Percentiles rank a stretch among this genome's conserved stretches.
These are phyloP conservation scores for Stygiomarasmius scandens DNA, from an alignment of 1,284 basidiomycete genomes.

Conservation along the genomic window DNA sequence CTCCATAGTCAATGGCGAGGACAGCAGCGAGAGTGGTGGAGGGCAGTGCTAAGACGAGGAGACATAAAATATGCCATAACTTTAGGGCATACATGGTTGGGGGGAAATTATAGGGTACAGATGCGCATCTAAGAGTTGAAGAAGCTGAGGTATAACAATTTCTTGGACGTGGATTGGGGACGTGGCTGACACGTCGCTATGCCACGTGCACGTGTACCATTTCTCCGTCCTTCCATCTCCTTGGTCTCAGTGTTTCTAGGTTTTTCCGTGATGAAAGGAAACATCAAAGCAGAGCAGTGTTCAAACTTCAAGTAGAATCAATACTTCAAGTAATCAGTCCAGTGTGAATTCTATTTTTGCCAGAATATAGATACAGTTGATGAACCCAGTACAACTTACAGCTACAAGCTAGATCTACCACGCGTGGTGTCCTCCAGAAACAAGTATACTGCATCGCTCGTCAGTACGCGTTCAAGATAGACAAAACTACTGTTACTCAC, in stretches of 20 bases:
- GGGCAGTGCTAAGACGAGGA: slow-evolving; percentile 37
- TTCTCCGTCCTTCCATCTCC: no score
- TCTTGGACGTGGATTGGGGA: neutral
- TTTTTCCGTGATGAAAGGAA: no score
- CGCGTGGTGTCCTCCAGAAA: slow-evolving; percentile 70
- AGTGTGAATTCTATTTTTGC: no score
- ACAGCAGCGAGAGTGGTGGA: slow-evolving; percentile 58
- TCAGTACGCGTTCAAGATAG: slow-evolving; percentile 8
- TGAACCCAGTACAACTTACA: no score
- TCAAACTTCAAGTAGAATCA: no score
- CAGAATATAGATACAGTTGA: no score
- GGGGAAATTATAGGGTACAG: slow-evolving; percentile 6
- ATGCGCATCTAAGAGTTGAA: slow-evolving; percentile 11
- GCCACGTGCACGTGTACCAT: no score
- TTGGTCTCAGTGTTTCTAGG: no score
- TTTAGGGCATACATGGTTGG: slow-evolving; percentile 36
- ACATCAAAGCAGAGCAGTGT: no score
- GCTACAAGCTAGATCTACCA: slow-evolving; percentile 46
- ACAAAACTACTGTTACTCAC: slow-evolving; percentile 43
- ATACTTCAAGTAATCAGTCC: no score
- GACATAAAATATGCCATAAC: slow-evolving; percentile 33
- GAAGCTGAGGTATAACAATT: no score
- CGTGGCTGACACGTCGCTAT: slow-evolving; percentile 10
- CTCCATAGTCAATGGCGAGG: slow-evolving; percentile 94
- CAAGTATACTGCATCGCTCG: slow-evolving; percentile 54